Percentiles rank a stretch among this genome's conserved stretches.
Evolutionary conservation across 208 protist genomes (phyloP).

Genomic region (Trypanosoma melophagium): DNA sequence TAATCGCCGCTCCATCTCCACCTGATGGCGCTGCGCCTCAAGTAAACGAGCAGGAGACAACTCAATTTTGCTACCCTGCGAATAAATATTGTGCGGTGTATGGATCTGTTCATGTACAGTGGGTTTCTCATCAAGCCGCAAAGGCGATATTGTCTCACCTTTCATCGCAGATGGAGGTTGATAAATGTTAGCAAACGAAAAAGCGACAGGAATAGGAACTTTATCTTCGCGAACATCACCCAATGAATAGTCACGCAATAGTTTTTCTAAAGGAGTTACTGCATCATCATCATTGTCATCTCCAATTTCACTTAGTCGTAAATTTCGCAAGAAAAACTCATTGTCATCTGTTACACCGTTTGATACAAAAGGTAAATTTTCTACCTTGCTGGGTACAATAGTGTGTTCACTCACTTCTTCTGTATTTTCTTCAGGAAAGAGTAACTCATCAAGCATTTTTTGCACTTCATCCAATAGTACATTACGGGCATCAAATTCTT

Average conservation of each 20-base stretch:
- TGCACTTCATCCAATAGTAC: slow-evolving; percentile 1
- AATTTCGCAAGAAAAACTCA: slow-evolving; percentile 23
- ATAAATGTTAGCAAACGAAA: slow-evolving; percentile 12
- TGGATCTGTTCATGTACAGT: no score
- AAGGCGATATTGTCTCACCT: background rate
- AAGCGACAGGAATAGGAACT: background rate
- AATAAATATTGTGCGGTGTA: background rate
- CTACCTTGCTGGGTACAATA: background rate
- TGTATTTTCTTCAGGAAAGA: background rate
- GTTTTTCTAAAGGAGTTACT: slow-evolving; percentile 22
- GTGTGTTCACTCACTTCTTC: background rate
- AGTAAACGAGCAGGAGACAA: background rate
- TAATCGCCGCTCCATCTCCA: slow-evolving; percentile 24
- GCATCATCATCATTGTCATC: slow-evolving; percentile 19
- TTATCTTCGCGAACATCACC: background rate
- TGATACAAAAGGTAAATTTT: background rate
- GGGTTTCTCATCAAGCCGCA: no score
- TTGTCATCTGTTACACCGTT: slow-evolving; percentile 1
- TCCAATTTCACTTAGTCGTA: slow-evolving; percentile 9
- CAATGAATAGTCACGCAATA: slow-evolving; percentile 11
- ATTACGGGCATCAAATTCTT: background rate
- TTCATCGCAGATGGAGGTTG: background rate
- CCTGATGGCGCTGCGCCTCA: slow-evolving; percentile 25
- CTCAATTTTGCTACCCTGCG: background rate
- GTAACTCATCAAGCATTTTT: background rate